Conservation (phyloP, 345 rosid species). For the Hibiscus syriacus region DNA sequence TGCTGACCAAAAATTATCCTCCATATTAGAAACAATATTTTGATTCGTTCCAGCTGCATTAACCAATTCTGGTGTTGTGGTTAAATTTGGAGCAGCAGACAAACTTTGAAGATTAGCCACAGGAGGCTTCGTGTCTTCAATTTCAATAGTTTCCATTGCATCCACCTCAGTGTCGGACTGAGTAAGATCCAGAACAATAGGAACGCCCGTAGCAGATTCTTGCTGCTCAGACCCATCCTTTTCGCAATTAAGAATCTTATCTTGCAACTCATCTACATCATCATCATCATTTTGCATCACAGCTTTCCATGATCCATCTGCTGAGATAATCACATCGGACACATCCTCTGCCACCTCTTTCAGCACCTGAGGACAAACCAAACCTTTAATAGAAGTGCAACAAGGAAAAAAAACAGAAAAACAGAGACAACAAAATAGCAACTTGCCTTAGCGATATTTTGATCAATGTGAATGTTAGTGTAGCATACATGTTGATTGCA, state of each 20-base stretch:
- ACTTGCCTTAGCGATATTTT: conserved; percentile 81
- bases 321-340: conserved; percentile 55
- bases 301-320: conserved; percentile 87
- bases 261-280: conserved; percentile 22
- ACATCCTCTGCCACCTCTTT: conserved; percentile 56
- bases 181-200: conserved; percentile 63
- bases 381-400: not conserved
- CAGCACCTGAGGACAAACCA: conserved; percentile 47
- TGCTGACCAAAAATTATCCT: conserved; percentile 29
- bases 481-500: conserved; percentile 78
- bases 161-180: conserved; percentile 40
- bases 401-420: not conserved
- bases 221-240: conserved; percentile 28
- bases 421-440: conserved; percentile 1
- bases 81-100: conserved; percentile 17
- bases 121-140: conserved; percentile 62
- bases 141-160: conserved; percentile 25
- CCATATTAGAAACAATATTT: conserved; percentile 22
- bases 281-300: conserved; percentile 42
- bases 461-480: conserved; percentile 69
- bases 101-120: conserved; percentile 30
- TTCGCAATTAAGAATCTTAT: conserved; percentile 12
- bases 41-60: conserved; percentile 16
- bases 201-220: conserved; percentile 29
- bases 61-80: conserved; percentile 10